phyloP scores from a whole-genome alignment of 75 land plant species.

The Pinus albicaulis region DNA sequence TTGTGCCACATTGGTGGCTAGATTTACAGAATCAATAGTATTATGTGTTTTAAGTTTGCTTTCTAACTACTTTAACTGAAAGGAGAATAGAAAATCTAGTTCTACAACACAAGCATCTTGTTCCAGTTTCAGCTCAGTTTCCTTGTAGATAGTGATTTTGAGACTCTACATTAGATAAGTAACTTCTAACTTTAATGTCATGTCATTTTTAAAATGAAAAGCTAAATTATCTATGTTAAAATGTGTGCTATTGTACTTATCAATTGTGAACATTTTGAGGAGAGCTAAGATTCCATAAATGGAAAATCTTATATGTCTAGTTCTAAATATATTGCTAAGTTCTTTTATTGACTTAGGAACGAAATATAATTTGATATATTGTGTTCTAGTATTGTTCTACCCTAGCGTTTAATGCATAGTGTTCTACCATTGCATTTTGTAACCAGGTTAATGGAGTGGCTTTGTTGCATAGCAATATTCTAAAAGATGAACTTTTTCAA shows the following conservation, averaged over 20 bases:
- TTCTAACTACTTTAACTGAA: no score
- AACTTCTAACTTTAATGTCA: neutral
- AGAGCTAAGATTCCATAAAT: neutral
- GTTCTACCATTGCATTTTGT: conserved; percentile 3
- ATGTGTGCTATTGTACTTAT: neutral
- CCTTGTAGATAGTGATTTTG: neutral
- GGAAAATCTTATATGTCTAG: neutral
- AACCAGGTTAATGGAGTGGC: conserved; percentile 98
- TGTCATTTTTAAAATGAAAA: neutral
- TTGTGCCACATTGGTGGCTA: neutral
- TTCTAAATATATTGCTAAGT: neutral
- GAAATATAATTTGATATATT: neutral
- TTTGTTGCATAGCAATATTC: conserved; percentile 83
- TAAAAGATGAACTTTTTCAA: conserved; percentile 74
- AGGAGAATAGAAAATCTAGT: neutral
- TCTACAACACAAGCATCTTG: neutral
- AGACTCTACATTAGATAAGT: neutral
- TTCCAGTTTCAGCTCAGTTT: neutral
- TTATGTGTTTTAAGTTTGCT: no score
- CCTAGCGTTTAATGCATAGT: neutral
- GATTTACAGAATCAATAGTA: neutral
- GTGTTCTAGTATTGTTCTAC: neutral
- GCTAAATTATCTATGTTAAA: no score
- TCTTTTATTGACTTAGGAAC: neutral
- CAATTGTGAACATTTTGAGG: neutral